Conservation (phyloP, 2,329 filamentous ascomycete species). For the Fusarium piperis region DNA sequence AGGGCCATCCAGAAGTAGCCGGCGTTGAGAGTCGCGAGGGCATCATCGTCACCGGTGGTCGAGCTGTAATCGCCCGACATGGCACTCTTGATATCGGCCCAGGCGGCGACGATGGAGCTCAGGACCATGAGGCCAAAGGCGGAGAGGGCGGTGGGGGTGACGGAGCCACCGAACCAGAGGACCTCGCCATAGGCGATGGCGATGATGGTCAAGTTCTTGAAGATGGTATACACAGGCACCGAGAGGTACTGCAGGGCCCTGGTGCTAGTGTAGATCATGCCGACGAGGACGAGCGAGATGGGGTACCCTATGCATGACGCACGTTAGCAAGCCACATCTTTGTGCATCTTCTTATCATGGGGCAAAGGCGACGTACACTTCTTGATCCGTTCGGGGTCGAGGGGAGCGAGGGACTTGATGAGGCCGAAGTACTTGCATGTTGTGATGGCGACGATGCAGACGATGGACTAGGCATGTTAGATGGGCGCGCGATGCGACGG, state of each 20-base stretch:
- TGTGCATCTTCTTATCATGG: neutral
- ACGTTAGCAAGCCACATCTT: neutral
- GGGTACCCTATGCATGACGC: constrained; percentile 79
- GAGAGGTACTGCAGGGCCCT: constrained; percentile 97
- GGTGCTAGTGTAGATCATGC: constrained; percentile 98
- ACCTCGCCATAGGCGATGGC: constrained; percentile 98
- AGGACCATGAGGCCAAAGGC: constrained; percentile 97
- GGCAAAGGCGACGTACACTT: constrained; percentile 73
- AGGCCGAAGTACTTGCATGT: constrained; percentile 82
- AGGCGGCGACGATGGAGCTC: constrained; percentile 92
- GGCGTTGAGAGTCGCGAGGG: constrained; percentile 89
- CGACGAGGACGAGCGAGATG: constrained; percentile 92
- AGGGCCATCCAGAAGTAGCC: constrained; percentile 98
- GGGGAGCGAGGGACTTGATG: constrained; percentile 83
- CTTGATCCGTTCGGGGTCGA: constrained; percentile 88
- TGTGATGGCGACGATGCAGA: constrained; percentile 87
- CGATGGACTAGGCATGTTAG: constrained; percentile 71
- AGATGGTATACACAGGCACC: constrained; percentile 98
- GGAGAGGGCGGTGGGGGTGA: constrained; percentile 86
- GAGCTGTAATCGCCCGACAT: constrained; percentile 64
- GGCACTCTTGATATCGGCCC: constrained; percentile 94
- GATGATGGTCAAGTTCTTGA: constrained; percentile 99
- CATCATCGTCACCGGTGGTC: constrained; percentile 60
- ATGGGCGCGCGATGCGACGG: constrained; percentile 5
- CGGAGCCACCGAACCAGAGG: constrained; percentile 94